phyloP scores from a whole-genome alignment of 148 eudicot species.

The Polygonum maritimum region DNA sequence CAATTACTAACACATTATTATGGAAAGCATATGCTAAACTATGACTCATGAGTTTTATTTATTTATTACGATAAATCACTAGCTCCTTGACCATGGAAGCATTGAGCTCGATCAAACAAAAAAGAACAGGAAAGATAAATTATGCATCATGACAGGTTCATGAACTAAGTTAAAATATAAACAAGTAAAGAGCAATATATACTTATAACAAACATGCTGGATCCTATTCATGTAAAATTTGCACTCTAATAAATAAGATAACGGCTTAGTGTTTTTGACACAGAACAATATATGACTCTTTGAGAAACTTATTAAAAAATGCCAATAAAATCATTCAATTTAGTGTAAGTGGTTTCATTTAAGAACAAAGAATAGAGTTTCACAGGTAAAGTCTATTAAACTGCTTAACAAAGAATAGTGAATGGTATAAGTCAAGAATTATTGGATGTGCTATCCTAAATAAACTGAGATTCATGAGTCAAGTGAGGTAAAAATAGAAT shows the following conservation, averaged over 20 bases:
- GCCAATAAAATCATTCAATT: neutral
- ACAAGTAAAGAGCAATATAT: neutral
- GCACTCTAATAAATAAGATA: neutral
- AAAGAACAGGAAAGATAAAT: neutral
- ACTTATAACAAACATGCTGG: neutral
- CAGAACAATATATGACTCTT: neutral
- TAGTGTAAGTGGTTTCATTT: neutral
- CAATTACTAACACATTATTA: too few relatives aligned
- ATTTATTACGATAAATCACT: neutral
- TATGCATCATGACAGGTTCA: neutral
- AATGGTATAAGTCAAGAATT: neutral
- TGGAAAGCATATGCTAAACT: too few relatives aligned
- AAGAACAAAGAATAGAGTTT: neutral
- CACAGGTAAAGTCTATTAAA: neutral
- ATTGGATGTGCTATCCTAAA: neutral
- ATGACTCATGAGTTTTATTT: too few relatives aligned
- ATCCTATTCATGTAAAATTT: neutral
- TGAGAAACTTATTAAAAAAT: neutral
- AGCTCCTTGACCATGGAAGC: neutral
- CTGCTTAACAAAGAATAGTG: neutral
- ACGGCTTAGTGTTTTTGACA: neutral
- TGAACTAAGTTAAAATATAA: neutral
- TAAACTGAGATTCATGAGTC: neutral
- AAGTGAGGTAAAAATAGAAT: neutral
- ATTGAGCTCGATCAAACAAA: neutral